Evolutionary conservation across 2,329 filamentous ascomycete species (phyloP), one percentile per base, ranked within the genome.

Genomic region (Verticillium longisporum): DNA sequence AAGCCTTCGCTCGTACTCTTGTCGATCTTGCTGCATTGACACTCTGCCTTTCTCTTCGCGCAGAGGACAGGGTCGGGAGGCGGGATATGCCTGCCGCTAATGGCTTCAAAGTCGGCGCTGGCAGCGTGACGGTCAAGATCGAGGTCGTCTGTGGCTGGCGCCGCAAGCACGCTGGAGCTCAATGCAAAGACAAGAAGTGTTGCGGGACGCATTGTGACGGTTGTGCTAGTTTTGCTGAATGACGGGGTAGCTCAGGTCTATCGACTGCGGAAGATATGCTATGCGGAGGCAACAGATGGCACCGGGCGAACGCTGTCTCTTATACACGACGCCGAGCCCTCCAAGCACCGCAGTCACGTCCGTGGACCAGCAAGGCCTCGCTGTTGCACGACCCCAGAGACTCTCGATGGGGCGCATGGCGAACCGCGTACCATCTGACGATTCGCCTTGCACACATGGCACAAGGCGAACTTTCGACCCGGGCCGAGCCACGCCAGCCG

Each of bases 1-100:
- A 50, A 50, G 3, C 45, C 45, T 18, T 50, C 45, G 13, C 45
- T 50, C 18, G 45, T 50, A 18, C 57, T 57, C 45, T 59, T 60
- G n/a, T 64, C 57, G 54, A 73, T 68, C 38, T 61, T 58, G 1
- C 65, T 64, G 41, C 71, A 73, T 33, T 73, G 67, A 21, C 71
- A 73, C 18, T 61, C 64, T 9, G 38, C 57, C 7, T 61, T 54
- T n/a, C 62, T 60, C 26, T 62, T 60, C 11, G 58, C 18, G 37
- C 56, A 60, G 21, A 26, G 18, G 4, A 55, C 37, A 7, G 56
- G 45, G 18, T 63, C 38, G 11, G 61, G 58, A 37, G 62, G 62
- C 15, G 58, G 50, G 3, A 58, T 38, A n/a, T 57, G 2, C 18
- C 56, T 2, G 64, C 66, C 13, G 65, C 69, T 18, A 60, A 61